Percentiles rank a stretch among this genome's conserved stretches.
Evolutionary conservation across 371 early-diverging fungal genomes (phyloP).

Genomic region (Apophysomyces trapeziformis): DNA sequence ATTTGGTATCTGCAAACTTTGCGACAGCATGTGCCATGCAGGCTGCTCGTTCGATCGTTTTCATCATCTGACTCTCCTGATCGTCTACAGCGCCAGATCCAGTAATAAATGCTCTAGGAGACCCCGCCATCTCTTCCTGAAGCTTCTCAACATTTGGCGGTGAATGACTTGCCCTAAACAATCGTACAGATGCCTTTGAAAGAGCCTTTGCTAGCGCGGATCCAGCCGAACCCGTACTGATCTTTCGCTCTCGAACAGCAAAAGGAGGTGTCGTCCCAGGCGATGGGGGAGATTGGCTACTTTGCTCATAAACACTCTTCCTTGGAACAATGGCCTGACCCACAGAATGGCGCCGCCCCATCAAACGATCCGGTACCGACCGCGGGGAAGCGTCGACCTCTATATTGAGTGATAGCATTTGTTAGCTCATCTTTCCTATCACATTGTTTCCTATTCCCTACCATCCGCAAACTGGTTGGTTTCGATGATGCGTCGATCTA

Average conservation of each 20-base stretch:
- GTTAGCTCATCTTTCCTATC: background rate
- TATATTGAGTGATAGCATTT: slow-evolving; percentile 6
- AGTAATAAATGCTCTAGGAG: slow-evolving; percentile 40
- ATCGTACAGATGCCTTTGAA: slow-evolving; percentile 59
- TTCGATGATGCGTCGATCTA: slow-evolving; percentile 83
- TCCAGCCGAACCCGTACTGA: slow-evolving; percentile 47
- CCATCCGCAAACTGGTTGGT: slow-evolving; percentile 89
- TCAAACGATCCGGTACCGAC: slow-evolving; percentile 8
- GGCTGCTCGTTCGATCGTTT: slow-evolving; percentile 59
- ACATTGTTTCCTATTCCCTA: slow-evolving; percentile 26
- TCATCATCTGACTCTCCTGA: slow-evolving; percentile 50
- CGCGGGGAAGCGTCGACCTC: slow-evolving; percentile 31
- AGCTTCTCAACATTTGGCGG: slow-evolving; percentile 41
- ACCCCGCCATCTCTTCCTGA: slow-evolving; percentile 26
- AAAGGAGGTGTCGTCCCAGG: slow-evolving; percentile 44
- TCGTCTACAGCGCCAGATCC: slow-evolving; percentile 27
- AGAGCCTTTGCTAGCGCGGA: slow-evolving; percentile 66
- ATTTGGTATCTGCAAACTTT: slow-evolving; percentile 66
- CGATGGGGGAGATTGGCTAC: slow-evolving; percentile 27
- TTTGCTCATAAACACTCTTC: slow-evolving; percentile 21
- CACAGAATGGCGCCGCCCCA: slow-evolving; percentile 9
- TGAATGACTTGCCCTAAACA: slow-evolving; percentile 63
- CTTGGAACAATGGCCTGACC: slow-evolving; percentile 24
- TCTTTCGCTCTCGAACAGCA: slow-evolving; percentile 41
- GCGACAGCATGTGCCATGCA: slow-evolving; percentile 70